Percentiles rank a stretch among this genome's conserved stretches.
Evolutionary conservation across 441 rosid genomes (phyloP).

Genomic region (Breynia disticha): DNA sequence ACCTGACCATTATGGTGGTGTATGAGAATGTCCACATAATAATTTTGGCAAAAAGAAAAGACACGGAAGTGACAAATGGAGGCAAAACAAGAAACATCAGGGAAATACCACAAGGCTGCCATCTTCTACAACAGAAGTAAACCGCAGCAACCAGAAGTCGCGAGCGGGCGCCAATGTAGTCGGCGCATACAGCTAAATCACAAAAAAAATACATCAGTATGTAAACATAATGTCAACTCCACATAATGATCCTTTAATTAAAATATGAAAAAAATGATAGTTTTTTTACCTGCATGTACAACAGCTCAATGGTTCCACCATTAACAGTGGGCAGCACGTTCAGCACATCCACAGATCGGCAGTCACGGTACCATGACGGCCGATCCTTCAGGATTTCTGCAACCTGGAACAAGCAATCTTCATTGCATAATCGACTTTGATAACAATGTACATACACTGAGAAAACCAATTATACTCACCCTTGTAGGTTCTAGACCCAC

Average conservation of each 20-base stretch:
- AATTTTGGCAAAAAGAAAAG: neutral
- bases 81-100: constrained; percentile 1
- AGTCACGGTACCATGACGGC: constrained; percentile 94
- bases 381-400: constrained; percentile 98
- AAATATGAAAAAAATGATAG: neutral
- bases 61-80: neutral
- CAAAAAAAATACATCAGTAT: constrained; percentile 1
- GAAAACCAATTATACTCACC: constrained; percentile 35
- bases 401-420: constrained; percentile 37
- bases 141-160: constrained; percentile 94
- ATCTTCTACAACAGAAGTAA: constrained; percentile 89
- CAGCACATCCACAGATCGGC: constrained; percentile 94
- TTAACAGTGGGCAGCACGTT: constrained; percentile 93
- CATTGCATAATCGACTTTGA: neutral
- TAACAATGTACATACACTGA: neutral
- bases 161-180: constrained; percentile 97
- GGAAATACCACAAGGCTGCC: constrained; percentile 92
- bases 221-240: neutral
- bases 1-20: constrained; percentile 28
- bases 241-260: too few relatives aligned
- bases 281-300: constrained; percentile 75
- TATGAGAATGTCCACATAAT: constrained; percentile 2
- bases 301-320: constrained; percentile 99
- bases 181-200: constrained; percentile 79
- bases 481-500: constrained; percentile 98